Base-by-base conservation (phyloP, 305 asterid genomes). In the Rubia tinctorum region DNA sequence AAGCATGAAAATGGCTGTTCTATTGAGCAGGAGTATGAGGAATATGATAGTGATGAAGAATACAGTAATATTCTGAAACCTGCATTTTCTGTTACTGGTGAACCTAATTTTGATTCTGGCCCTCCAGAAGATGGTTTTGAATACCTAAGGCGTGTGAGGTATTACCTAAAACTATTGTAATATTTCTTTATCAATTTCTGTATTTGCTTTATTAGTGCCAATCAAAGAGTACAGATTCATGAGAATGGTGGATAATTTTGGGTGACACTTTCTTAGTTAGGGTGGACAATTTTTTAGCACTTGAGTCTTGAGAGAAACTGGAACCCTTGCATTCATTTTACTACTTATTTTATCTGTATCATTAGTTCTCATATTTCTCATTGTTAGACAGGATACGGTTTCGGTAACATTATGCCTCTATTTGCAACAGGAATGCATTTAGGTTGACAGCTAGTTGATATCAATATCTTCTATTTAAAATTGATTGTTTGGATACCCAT, bases 141-240 rank as follows among this genome's bases (percentile, higher is more conserved):
- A 80, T 95, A 84, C 85, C 96, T 95, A 75, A 86, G 98, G 84
- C 99, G 98, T 72, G 99, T 95, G 59, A 92, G 99, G 98, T 93
- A 88, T 73, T 5, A 14, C 44, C 61, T 67, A 37, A 23, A 17
- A 4, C 53, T 27, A 11, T 39, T 43, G 12, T 63, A 18, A 10
- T 34, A 34, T 34, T 34, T 11, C 70, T 49, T 39, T 27, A n/a
- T 59, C 13, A 8, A 27, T 58, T 17, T 13, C 10, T n/a, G 20
- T 43, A 15, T 65, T 11, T 61, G 8, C 56, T 49, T 71, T 12
- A 7, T 37, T 14, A 18, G n/a, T 42, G 60, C 39, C 18, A n/a
- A 14, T 60, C 12, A 18, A 11, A 56, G 8, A 20, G 42, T 5
- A 9, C 13, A 0, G 7, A 20, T 55, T 71, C 44, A 71, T 20